Conservation (phyloP, 2,329 filamentous ascomycete genomes). For the Penicillium sp. region DNA sequence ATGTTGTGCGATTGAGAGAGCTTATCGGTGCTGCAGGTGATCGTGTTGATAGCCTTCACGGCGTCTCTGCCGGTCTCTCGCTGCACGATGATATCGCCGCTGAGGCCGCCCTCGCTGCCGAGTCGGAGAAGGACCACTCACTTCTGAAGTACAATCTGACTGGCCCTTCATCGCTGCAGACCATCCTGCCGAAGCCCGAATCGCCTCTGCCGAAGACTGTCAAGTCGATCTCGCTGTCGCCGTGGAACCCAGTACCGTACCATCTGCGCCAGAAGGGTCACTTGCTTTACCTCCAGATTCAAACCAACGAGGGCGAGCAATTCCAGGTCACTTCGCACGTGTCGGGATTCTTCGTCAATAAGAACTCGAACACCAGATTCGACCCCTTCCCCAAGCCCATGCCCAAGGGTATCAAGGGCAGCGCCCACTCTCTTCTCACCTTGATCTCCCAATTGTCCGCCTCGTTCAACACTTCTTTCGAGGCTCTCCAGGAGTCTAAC, state of each 20-base stretch:
- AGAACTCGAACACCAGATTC: conserved; percentile 92
- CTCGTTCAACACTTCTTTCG: conserved; percentile 78
- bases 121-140: conserved; percentile 54
- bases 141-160: conserved; percentile 78
- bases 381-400: conserved; percentile 81
- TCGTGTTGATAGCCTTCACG: conserved; percentile 83
- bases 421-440: conserved; percentile 83
- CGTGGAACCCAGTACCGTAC: conserved; percentile 96
- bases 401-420: conserved; percentile 68
- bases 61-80: conserved; percentile 81
- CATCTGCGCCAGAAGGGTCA: conserved; percentile 90
- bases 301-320: conserved; percentile 93
- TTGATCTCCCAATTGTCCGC: conserved; percentile 80
- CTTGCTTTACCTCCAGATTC: conserved; percentile 84
- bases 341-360: conserved; percentile 96
- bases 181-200: conserved; percentile 70
- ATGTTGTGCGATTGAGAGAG: conserved; percentile 87
- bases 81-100: conserved; percentile 77
- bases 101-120: conserved; percentile 49
- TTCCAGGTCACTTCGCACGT: conserved; percentile 92
- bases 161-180: conserved; percentile 67
- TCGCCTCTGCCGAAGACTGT: conserved; percentile 82
- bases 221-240: conserved; percentile 83
- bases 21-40: conserved; percentile 90
- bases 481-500: conserved; percentile 80